phyloP scores from a whole-genome alignment of 352 stramenopile species.

The Globisporangium nagaii region DNA sequence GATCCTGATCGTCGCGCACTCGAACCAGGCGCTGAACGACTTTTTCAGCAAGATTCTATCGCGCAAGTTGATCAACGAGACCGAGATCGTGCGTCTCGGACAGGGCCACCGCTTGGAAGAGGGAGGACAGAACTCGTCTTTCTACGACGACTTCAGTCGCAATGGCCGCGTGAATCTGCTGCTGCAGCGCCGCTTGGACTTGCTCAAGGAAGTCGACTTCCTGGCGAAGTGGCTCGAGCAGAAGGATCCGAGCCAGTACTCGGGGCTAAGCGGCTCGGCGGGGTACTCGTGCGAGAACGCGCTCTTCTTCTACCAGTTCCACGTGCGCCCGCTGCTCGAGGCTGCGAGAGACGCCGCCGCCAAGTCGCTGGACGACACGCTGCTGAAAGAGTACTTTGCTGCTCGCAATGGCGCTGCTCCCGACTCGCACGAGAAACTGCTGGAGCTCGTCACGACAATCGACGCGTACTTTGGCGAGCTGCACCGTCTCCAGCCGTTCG shows the following conservation, averaged over 20 bases:
- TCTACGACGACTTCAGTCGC: constrained; percentile 86
- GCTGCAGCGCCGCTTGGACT: constrained; percentile 51
- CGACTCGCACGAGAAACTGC: constrained; percentile 16
- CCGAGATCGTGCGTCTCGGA: constrained; percentile 91
- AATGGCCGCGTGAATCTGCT: constrained; percentile 88
- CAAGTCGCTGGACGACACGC: constrained; percentile 10
- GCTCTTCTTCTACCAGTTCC: constrained; percentile 91
- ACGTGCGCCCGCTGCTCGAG: constrained; percentile 84
- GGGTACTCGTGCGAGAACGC: constrained; percentile 97
- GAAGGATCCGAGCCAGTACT: constrained; percentile 29
- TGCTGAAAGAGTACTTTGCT: constrained; percentile 35
- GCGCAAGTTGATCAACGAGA: constrained; percentile 60
- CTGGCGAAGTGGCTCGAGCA: constrained; percentile 87
- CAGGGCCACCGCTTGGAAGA: constrained; percentile 1
- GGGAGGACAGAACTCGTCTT: constrained; percentile 25
- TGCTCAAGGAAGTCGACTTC: constrained; percentile 91
- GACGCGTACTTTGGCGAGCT: constrained; percentile 92
- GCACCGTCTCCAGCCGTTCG: constrained; percentile 89
- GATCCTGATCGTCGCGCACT: constrained; percentile 94
- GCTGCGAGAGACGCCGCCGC: constrained; percentile 9
- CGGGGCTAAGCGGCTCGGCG: constrained; percentile 57
- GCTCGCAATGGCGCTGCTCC: constrained; percentile 23
- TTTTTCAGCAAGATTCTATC: constrained; percentile 93
- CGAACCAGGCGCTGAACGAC: constrained; percentile 93
- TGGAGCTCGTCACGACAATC: constrained; percentile 62